Evolutionary conservation across 306 rosid genomes (phyloP), one percentile per base, ranked within the genome.

Genomic region (Dalbergia oliveri): DNA sequence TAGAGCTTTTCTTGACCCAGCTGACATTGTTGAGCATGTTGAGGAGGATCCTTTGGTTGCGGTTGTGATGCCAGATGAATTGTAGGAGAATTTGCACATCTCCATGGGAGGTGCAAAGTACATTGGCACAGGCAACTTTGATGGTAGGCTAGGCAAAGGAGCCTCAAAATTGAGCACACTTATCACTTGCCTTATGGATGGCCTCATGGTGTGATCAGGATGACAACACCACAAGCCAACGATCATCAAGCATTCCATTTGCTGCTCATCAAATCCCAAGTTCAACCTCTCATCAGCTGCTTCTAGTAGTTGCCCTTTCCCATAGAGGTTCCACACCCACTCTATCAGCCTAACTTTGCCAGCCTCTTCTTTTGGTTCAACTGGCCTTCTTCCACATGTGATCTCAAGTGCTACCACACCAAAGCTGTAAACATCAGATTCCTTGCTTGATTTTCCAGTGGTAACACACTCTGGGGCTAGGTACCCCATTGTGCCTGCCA

Each of bases 151-250:
- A 0, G 97, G 97, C 82, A 89, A 77, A 44, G 88, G 50, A 4
- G 80, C 84, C 70, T 86, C 89, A 79, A 86, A 79, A 34, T 80
- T 88, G 11, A 91, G 86, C 18, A 88, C 89, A 80, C 80, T 90
- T 11, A 92, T 91, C 33, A 84, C 97, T 84, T 89, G 95, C 79
- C 79, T 90, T 49, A 88, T 89, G 1, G 91, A 88, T 0, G 97
- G 97, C 13, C 97, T 85, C 70, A 58, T 47, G 2, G 77, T 80
- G 5, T 77, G 76, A 84, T 92, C 90, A 58, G 97, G 90, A 75
- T 92, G 97, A 73, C 93, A 91, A 75, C 94, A 89, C 96, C 97
- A 89, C 39, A 92, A 76, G 23, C 97, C 97, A 11, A 90, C 85
- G 0, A 45, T 13, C 91, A 90, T 86, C 80, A 90, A 83, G 23